phyloP scores from a whole-genome alignment of 768 basidiomycete genomes.

The Antrodiella citrinella region DNA sequence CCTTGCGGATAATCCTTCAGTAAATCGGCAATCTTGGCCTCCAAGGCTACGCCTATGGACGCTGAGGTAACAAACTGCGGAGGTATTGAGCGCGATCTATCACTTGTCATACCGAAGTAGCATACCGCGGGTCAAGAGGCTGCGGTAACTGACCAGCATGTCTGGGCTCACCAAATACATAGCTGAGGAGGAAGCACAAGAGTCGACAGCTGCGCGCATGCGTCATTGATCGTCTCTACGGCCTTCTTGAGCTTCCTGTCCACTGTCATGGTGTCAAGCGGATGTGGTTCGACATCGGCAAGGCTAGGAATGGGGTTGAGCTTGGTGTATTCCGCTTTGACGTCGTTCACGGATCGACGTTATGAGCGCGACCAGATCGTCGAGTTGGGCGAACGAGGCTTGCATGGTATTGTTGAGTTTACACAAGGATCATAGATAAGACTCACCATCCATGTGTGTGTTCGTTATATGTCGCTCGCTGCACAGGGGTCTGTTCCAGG shows the following conservation, averaged over 20 bases:
- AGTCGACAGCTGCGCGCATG: conserved; percentile 16
- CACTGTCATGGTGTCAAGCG: conserved; percentile 28
- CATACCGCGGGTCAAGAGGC: neutral
- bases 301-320: conserved; percentile 10
- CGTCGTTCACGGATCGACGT: conserved; percentile 23
- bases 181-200: conserved; percentile 9
- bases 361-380: conserved; percentile 20
- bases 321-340: conserved; percentile 25
- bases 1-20: conserved; percentile 30
- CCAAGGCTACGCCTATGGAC: conserved; percentile 26
- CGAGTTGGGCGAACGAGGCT: neutral
- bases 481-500: neutral
- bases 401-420: too few relatives aligned
- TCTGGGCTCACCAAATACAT: conserved; percentile 6
- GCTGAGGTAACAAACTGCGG: conserved; percentile 13
- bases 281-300: conserved; percentile 20
- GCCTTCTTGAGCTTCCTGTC: neutral
- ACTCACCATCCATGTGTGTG: too few relatives aligned
- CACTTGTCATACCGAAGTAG: neutral
- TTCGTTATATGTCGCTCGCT: neutral
- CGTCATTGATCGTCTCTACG: conserved; percentile 9
- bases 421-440: too few relatives aligned
- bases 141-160: too few relatives aligned
- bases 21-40: conserved; percentile 31
- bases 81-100: neutral